Percentiles rank a stretch among this genome's conserved stretches.
phyloP scores from a whole-genome alignment of 2,329 filamentous ascomycete genomes.

The Daldinia eschscholtzii region DNA sequence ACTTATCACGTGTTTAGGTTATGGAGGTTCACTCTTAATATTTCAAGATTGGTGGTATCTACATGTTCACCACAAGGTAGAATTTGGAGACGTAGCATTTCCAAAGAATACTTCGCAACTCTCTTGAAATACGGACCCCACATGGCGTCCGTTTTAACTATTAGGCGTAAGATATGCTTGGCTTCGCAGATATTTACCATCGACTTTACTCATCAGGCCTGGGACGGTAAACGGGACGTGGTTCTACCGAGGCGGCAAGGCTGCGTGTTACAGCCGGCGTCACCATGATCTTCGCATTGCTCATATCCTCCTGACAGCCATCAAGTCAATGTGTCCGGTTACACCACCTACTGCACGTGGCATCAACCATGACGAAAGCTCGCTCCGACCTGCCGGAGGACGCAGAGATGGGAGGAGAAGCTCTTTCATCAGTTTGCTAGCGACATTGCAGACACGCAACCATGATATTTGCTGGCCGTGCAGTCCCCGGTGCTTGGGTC shows the following conservation, averaged over 20 bases:
- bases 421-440: constrained; percentile 9
- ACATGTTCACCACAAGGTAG: not conserved
- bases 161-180: constrained; percentile 18
- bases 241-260: constrained; percentile 22
- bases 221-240: constrained; percentile 16
- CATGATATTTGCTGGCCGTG: not conserved
- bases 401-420: constrained; percentile 10
- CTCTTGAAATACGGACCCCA: constrained; percentile 16
- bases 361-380: constrained; percentile 23
- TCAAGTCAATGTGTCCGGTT: constrained; percentile 29
- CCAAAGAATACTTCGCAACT: constrained; percentile 7
- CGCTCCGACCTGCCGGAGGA: constrained; percentile 12
- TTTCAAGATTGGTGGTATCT: not conserved
- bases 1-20: not conserved
- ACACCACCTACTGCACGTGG: constrained; percentile 36
- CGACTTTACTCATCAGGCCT: not conserved
- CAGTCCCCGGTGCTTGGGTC: constrained; percentile 1
- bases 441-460: not conserved
- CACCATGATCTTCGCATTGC: constrained; percentile 13
- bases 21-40: not conserved
- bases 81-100: constrained; percentile 35
- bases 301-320: constrained; percentile 11
- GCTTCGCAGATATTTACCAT: constrained; percentile 10
- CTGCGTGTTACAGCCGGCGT: constrained; percentile 28
- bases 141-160: constrained; percentile 20